Evolutionary conservation across 352 stramenopile genomes (phyloP).

Genomic region (Phytopythium boreale): DNA sequence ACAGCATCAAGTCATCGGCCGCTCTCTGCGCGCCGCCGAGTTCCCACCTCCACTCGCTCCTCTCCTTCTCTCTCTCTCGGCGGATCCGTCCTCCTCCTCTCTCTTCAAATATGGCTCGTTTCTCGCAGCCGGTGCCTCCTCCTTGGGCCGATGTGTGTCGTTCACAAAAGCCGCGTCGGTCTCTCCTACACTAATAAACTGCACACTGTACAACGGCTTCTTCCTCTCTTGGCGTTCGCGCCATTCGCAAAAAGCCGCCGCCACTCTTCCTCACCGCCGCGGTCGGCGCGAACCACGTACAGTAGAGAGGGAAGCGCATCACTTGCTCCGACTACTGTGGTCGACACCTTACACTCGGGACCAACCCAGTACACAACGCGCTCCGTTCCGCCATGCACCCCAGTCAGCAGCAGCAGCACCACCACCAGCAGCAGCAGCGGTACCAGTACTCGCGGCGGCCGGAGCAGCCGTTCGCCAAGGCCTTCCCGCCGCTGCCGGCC

Average conservation of each 20-base stretch:
- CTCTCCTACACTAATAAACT: neutral
- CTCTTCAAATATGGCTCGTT: constrained; percentile 10
- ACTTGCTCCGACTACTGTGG: neutral
- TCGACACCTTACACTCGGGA: neutral
- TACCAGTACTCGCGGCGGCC: constrained; percentile 46
- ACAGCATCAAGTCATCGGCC: neutral
- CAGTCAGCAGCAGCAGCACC: neutral
- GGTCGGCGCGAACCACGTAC: neutral
- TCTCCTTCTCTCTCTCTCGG: neutral
- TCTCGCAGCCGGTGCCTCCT: neutral
- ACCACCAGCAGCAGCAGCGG: constrained; percentile 15
- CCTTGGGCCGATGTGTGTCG: neutral
- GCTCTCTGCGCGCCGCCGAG: constrained; percentile 4
- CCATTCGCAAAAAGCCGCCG: neutral
- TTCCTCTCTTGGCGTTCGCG: constrained; percentile 2
- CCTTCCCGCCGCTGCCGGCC: constrained; percentile 36
- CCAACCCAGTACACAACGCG: neutral
- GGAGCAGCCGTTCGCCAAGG: constrained; percentile 46
- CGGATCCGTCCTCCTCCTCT: neutral
- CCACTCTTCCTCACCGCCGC: neutral
- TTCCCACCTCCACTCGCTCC: constrained; percentile 6
- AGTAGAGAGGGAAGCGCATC: neutral
- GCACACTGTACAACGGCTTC: neutral
- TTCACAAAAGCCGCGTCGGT: neutral
- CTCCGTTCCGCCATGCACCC: neutral